Evolutionary conservation across 257 asterid species (phyloP).

Genomic region (Anisodus tanguticus): DNA sequence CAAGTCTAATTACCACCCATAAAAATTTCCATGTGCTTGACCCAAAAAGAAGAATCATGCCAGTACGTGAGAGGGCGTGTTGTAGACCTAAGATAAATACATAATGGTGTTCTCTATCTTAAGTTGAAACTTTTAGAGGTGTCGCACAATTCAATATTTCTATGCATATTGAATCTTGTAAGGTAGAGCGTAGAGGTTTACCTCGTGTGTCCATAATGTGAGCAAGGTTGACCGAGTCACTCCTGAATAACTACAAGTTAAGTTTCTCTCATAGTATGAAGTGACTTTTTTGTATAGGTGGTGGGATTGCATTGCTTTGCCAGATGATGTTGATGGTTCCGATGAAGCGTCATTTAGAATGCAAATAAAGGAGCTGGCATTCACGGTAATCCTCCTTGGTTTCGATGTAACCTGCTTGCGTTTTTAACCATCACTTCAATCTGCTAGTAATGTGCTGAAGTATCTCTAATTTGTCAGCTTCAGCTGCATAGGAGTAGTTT

Average conservation of each 20-base stretch:
- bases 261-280: slow-evolving; percentile 32
- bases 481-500: background rate
- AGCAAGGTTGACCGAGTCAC: too few species aligned
- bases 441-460: slow-evolving; percentile 22
- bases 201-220: too few species aligned
- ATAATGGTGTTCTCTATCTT: background rate
- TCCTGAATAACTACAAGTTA: background rate
- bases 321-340: slow-evolving; percentile 71
- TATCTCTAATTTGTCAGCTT: slow-evolving; percentile 21
- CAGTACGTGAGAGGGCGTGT: background rate
- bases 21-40: background rate
- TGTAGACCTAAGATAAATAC: background rate
- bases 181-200: background rate
- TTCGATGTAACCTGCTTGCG: background rate
- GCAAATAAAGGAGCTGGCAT: slow-evolving; percentile 85
- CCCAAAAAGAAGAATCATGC: background rate
- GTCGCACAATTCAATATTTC: background rate
- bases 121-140: background rate
- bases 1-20: background rate
- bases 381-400: slow-evolving; percentile 57
- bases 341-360: slow-evolving; percentile 69
- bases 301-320: slow-evolving; percentile 94
- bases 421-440: background rate
- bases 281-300: slow-evolving; percentile 53
- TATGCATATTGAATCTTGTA: background rate